phyloP scores from a whole-genome alignment of 345 rosid species.

The Excoecaria cochinchinensis region DNA sequence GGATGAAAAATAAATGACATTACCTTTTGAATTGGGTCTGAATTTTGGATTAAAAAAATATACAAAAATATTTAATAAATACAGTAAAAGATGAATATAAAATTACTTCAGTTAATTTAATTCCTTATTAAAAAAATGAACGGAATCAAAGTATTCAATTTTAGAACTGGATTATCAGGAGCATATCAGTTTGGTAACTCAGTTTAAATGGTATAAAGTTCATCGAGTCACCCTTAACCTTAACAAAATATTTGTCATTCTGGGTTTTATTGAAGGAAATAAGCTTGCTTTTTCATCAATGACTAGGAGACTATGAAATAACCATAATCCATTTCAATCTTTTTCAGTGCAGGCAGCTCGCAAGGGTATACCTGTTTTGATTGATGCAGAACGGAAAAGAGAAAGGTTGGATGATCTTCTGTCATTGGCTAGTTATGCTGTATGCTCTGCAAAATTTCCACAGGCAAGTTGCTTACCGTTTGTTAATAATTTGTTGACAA shows the following conservation, averaged over 20 bases:
- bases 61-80: too few species aligned
- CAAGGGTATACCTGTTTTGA: conserved; percentile 71
- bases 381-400: conserved; percentile 81
- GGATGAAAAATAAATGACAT: background rate
- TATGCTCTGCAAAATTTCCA: conserved; percentile 82
- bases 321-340: conserved; percentile 13
- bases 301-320: conserved; percentile 11
- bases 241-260: background rate
- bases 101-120: background rate
- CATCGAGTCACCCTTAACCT: background rate
- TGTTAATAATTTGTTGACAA: conserved; percentile 9
- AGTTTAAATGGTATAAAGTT: background rate
- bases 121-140: background rate
- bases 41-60: too few species aligned
- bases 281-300: conserved; percentile 6
- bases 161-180: background rate
- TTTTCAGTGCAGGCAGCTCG: conserved; percentile 76
- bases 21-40: background rate
- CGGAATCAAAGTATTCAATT: background rate
- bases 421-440: conserved; percentile 55
- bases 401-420: conserved; percentile 74
- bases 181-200: background rate
- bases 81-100: too few species aligned
- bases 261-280: background rate
- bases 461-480: conserved; percentile 43